Base-by-base conservation (phyloP, 192 early-diverging fungal species). In the Phycomyces blakesleeanus region DNA sequence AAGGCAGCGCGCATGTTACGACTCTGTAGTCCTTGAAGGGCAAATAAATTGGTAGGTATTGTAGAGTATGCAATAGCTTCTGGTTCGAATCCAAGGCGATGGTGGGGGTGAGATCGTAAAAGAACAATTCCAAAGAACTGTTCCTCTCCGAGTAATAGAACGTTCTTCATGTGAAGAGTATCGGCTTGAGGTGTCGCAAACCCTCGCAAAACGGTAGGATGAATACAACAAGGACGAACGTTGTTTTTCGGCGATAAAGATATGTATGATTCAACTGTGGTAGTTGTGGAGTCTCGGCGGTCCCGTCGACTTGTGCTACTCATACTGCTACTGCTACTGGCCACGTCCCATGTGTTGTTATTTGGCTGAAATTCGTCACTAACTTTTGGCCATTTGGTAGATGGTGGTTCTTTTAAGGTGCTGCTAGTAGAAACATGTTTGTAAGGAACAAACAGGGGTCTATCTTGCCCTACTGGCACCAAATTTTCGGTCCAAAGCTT, bases 401-500 rank as follows among this genome's bases (percentile, higher is more conserved):
- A 39, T 24, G 21, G 14, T 37, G 50, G 3, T 38, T 34, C 25
- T 52, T n/a, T 18, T 7, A 21, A 0, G 9, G 15, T 52, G 18
- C 16, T 39, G 8, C 29, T 20, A 21, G 47, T 9, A 37, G 21
- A 20, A 51, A 39, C 5, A 7, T 40, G 38, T 38, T 15, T 16
- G 21, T 50, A 26, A 21, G 38, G 41, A 59, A 59, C 18, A 44
- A 24, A 5, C 20, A 39, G 14, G 40, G 29, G 21, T 56, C 22
- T n/a, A 22, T 38, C 9, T 16, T 21, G 22, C 4, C 20, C 37
- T 14, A 11, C 12, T 8, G 15, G 18, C 16, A 40, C 25, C 3
- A 14, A 3, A 47, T 47, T 79, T 58, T 79, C 80, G 44, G 74
- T 75, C 86, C 84, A 85, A 63, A 88, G 71, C 27, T 83, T 79